phyloP scores from a whole-genome alignment of 2,329 filamentous ascomycete genomes.

The Microdochium bolleyi region DNA sequence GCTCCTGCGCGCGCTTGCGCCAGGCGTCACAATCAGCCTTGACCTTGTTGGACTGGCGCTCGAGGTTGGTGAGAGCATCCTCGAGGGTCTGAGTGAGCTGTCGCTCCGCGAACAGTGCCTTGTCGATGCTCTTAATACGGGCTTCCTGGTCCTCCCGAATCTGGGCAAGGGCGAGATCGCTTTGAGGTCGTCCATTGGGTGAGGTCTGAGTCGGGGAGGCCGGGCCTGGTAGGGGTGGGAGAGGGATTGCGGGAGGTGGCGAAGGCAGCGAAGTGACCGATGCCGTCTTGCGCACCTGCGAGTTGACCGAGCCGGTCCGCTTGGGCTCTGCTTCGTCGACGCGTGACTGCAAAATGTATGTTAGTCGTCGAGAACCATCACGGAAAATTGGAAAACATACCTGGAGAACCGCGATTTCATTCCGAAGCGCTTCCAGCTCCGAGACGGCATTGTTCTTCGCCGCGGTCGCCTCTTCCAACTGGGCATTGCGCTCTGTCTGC shows the following conservation, averaged over 20 bases:
- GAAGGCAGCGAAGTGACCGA: slow-evolving; percentile 82
- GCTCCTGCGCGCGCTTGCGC: slow-evolving; percentile 73
- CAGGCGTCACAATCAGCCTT: slow-evolving; percentile 85
- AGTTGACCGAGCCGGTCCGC: slow-evolving; percentile 51
- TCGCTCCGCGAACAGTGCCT: slow-evolving; percentile 91
- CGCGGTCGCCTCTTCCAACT: slow-evolving; percentile 71
- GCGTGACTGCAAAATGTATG: slow-evolving; percentile 15
- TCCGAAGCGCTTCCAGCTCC: slow-evolving; percentile 59
- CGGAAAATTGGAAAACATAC: slow-evolving; percentile 35
- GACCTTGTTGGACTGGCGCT: slow-evolving; percentile 84
- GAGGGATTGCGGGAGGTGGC: slow-evolving; percentile 89
- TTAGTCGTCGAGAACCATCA: slow-evolving; percentile 12
- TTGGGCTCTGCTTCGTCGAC: slow-evolving; percentile 30
- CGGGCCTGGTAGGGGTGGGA: slow-evolving; percentile 72
- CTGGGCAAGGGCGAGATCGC: slow-evolving; percentile 69
- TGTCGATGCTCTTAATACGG: slow-evolving; percentile 91
- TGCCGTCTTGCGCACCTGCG: slow-evolving; percentile 75
- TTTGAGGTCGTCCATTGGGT: slow-evolving; percentile 60
- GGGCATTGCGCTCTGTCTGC: slow-evolving; percentile 63
- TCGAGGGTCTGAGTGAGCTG: slow-evolving; percentile 93
- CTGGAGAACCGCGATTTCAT: slow-evolving; percentile 71
- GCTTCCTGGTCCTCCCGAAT: slow-evolving; percentile 92
- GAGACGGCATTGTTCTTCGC: slow-evolving; percentile 54
- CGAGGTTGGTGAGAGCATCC: slow-evolving; percentile 89
- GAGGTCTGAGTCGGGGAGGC: slow-evolving; percentile 37